Evolutionary conservation across 257 asterid genomes (phyloP).

Genomic region (Leptodermis oblonga): DNA sequence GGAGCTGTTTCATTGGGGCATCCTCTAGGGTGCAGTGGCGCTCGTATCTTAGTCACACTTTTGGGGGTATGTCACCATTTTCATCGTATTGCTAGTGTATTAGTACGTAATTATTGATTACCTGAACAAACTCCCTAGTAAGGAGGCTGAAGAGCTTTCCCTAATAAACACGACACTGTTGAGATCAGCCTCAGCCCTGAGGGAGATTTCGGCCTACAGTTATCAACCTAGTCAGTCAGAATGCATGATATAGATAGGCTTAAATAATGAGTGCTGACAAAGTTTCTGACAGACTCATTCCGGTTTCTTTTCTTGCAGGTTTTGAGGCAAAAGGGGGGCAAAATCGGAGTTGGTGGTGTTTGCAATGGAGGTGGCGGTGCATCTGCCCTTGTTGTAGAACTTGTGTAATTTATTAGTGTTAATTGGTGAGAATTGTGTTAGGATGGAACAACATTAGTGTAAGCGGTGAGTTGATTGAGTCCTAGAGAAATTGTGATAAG

Average conservation of each 20-base stretch:
- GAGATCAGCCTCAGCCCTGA: background rate
- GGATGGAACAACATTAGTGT: background rate
- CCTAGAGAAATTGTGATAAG: background rate
- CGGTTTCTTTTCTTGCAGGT: constrained; percentile 41
- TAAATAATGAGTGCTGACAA: background rate
- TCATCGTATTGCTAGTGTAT: background rate
- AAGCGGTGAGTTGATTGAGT: background rate
- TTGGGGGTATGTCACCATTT: constrained; percentile 62
- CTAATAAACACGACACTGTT: background rate
- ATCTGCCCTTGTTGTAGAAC: constrained; percentile 85
- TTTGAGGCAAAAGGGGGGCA: constrained; percentile 73
- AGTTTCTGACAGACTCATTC: background rate
- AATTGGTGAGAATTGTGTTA: constrained; percentile 2
- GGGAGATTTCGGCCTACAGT: background rate
- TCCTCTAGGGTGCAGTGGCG: constrained; percentile 99
- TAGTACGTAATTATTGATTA: background rate
- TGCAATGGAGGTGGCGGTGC: constrained; percentile 99
- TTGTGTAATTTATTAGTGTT: constrained; percentile 37
- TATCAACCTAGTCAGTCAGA: background rate
- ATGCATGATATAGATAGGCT: background rate
- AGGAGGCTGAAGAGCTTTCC: background rate
- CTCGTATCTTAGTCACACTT: constrained; percentile 91
- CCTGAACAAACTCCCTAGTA: background rate
- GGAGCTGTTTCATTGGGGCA: constrained; percentile 98
- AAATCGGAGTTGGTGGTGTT: constrained; percentile 82